Conservation (phyloP, 805 yeast species). For the Yamadazyma scolyti region DNA sequence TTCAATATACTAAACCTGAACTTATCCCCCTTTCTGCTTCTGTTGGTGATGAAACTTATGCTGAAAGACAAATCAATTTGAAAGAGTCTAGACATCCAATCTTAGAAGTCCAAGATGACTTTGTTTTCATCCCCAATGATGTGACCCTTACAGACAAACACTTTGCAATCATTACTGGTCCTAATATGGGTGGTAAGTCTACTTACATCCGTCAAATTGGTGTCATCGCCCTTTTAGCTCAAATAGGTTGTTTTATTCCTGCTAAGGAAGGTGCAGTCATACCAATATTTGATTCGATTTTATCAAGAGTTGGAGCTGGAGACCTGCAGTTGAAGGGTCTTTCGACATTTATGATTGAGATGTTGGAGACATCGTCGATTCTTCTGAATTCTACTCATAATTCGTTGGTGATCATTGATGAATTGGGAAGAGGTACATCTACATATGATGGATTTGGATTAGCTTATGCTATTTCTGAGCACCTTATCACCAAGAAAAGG, state of each 20-base stretch:
- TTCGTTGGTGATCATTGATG: conserved; percentile 87
- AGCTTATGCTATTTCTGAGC: conserved; percentile 94
- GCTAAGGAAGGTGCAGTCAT: conserved; percentile 61
- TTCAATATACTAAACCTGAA: conserved; percentile 72
- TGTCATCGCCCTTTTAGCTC: conserved; percentile 81
- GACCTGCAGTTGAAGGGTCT: conserved; percentile 97
- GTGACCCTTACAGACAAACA: conserved; percentile 47
- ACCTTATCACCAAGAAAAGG: conserved; percentile 63
- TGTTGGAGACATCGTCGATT: conserved; percentile 90
- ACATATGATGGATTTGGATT: conserved; percentile 96
- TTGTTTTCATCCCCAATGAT: conserved; percentile 89
- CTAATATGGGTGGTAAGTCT: conserved; percentile 97
- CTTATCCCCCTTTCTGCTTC: conserved; percentile 51
- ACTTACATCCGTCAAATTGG: conserved; percentile 90
- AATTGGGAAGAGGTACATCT: conserved; percentile 87
- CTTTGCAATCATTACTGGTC: conserved; percentile 87
- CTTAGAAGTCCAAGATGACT: conserved; percentile 86
- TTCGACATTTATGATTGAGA: conserved; percentile 88
- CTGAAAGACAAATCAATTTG: conserved; percentile 48
- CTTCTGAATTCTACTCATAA: conserved; percentile 72
- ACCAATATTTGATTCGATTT: conserved; percentile 82
- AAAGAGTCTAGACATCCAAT: conserved; percentile 92
- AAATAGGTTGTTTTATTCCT: conserved; percentile 88
- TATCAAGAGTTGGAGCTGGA: conserved; percentile 98
- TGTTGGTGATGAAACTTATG: conserved; percentile 17